Percentiles rank a stretch among this genome's conserved stretches.
These are phyloP conservation scores for Globisporangium middletonii DNA, from an alignment of 352 stramenopile species.

Conservation along the genomic window DNA sequence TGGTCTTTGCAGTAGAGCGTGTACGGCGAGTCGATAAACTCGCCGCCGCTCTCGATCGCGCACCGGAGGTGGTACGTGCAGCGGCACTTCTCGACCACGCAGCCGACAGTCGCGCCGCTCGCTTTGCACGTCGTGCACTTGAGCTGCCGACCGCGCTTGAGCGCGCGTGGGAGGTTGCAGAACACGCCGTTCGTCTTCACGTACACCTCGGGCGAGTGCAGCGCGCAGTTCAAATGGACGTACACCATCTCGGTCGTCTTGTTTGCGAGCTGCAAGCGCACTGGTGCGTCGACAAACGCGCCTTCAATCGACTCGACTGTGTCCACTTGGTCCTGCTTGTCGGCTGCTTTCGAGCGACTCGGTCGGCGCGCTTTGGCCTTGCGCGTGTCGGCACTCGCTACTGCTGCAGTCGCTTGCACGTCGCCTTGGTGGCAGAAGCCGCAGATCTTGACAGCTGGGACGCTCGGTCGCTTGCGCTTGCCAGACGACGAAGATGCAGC, in stretches of 20 bases:
- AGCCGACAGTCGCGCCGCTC: slow-evolving; percentile 67
- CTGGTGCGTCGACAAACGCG: slow-evolving; percentile 64
- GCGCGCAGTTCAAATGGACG: slow-evolving; percentile 78
- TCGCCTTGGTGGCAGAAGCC: slow-evolving; percentile 56
- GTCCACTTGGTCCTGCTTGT: slow-evolving; percentile 10
- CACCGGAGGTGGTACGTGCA: slow-evolving; percentile 80
- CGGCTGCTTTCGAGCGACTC: slow-evolving; percentile 7
- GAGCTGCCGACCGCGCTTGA: slow-evolving; percentile 75
- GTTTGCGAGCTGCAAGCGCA: slow-evolving; percentile 64
- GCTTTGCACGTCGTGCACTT: slow-evolving; percentile 66
- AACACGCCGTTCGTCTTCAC: slow-evolving; percentile 78
- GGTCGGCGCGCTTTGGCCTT: slow-evolving; percentile 11
- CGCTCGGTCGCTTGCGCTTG: slow-evolving; percentile 13
- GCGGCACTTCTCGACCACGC: slow-evolving; percentile 68
- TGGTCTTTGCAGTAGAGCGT: slow-evolving; percentile 70
- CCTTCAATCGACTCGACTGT: slow-evolving; percentile 40
- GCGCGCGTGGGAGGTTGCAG: slow-evolving; percentile 66
- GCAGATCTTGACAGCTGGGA: slow-evolving; percentile 34
- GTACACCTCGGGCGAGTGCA: slow-evolving; percentile 79
- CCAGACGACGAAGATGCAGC: neutral
- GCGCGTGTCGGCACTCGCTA: slow-evolving; percentile 2
- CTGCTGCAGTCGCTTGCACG: slow-evolving; percentile 3
- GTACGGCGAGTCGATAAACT: slow-evolving; percentile 73
- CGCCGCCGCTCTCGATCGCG: slow-evolving; percentile 58
- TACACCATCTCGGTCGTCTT: slow-evolving; percentile 61